Conservation (phyloP, 176 grass and related monocot genomes). For the Ensete ventricosum region DNA sequence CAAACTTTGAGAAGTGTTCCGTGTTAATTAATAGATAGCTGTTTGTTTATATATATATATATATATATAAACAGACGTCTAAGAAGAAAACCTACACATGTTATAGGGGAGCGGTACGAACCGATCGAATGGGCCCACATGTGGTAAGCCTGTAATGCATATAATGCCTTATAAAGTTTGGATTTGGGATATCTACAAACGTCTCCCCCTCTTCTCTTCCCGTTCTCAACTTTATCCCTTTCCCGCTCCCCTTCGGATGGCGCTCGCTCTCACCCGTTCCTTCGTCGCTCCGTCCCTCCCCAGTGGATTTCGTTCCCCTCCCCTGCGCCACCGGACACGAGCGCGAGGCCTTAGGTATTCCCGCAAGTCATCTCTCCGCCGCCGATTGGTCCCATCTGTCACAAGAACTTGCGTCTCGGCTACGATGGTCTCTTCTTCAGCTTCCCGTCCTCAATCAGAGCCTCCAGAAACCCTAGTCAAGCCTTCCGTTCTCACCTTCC, state of each 20-base stretch:
- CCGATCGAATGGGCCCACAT: too few relatives aligned
- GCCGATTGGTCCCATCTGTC: neutral
- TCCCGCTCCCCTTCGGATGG: neutral
- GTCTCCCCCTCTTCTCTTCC: neutral
- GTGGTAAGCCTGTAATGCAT: too few relatives aligned
- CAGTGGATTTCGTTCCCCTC: neutral
- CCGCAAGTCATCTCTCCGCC: neutral
- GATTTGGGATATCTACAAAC: neutral
- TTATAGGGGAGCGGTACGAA: too few relatives aligned
- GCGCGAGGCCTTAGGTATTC: neutral
- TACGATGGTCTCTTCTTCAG: neutral
- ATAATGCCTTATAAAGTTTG: too few relatives aligned
- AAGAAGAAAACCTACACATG: too few relatives aligned
- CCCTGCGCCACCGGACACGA: neutral
- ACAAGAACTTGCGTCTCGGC: neutral
- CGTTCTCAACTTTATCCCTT: neutral
- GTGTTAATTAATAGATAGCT: too few relatives aligned
- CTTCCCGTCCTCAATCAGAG: constrained; percentile 11
- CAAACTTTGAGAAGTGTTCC: too few relatives aligned
- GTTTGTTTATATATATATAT: too few relatives aligned
- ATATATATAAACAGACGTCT: too few relatives aligned
- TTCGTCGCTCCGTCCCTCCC: neutral
- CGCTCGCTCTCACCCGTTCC: neutral
- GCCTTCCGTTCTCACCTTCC: constrained; percentile 62
- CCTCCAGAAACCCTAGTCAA: neutral